Evolutionary conservation across 2,329 filamentous ascomycete species (phyloP), one percentile per base, ranked within the genome.

Genomic region (Botrytis byssoidea): DNA sequence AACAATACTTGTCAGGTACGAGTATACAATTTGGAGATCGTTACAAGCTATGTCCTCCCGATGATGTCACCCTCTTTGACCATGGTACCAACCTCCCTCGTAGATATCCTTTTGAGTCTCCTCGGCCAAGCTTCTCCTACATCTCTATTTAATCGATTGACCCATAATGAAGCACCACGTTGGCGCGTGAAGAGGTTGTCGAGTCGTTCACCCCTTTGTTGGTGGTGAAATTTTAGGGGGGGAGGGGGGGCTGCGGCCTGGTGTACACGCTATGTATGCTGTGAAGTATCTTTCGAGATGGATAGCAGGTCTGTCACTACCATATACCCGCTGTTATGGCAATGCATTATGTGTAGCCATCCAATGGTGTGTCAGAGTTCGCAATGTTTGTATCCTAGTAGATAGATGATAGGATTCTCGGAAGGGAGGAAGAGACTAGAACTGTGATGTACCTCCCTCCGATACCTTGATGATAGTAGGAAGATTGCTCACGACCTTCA

Each of bases 191-290:
- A n/a, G 48, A 51, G 48, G 59, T 61, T 35, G 12, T 20, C 4
- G 18, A 22, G 12, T 16, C 35, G 9, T 32, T 40, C 40, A n/a
- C 18, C 35, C 20, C 4, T 22, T 37, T 40, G 35, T 7, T 10
- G 25, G 35, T 61, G 20, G 59, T n/a, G 35, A 37, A 12, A 40
- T 61, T 5, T 37, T 1, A 18, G 20, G 10, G 20, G 8, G 32
- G 35, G 0, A 10, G 10, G 20, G 8, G 32, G 35, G 0, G 0
- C 0, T 14, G 57, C 6, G 9, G 32, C 29, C 8, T 32, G 18
- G 18, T 7, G 2, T 37, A 20, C 4, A 12, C 10, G 32, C 32
- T 12, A 37, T 4, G 22, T 25, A 37, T 2, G 3, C 32, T 20
- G 9, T 20, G 2, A 35, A 60, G 18, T 22, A 60, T 60, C 2